Evolutionary conservation across 2,329 filamentous ascomycete species (phyloP), one percentile per base, ranked within the genome.

Genomic region (Penicillium verrucosum): DNA sequence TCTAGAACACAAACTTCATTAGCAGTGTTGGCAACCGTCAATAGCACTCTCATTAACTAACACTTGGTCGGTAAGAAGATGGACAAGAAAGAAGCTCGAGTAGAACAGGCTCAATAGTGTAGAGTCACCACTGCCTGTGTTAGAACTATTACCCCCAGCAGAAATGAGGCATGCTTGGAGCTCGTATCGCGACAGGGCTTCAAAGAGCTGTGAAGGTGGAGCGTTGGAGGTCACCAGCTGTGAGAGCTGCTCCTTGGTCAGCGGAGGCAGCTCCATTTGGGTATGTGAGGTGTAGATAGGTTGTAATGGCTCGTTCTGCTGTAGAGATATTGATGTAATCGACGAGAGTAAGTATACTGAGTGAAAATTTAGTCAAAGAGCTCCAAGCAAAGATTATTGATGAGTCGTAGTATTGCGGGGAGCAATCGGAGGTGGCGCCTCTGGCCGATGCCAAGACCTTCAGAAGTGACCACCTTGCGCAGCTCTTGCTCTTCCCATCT

Each of bases 401-500:
- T 56, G 41, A 59, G 47, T 56, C 23, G 55, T 40, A 46, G 57
- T 51, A 58, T 62, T 70, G 69, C 67, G 70, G 70, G 70, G 70
- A 70, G 65, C 57, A 63, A 58, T 63, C 67, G 67, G 70, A 70
- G 67, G 65, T 63, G 56, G 58, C 59, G 48, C 58, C 54, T 63
- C 60, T 66, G 60, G 58, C 64, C 63, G 63, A 59, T 61, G 73
- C 73, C 73, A 76, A 76, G 74, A 65, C 67, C 64, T 59, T 60
- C 60, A 62, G 65, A 73, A 75, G 70, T 72, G 73, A 75, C 72
- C 73, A 75, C 73, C 73, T 75, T 73, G 72, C 72, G 69, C 65
- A 73, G 70, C 72, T 73, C 64, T 61, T 51, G 61, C 58, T 59
- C 54, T 43, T 61, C 51, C 61, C 56, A 58, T 59, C 58, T 62